These are phyloP conservation scores for Thelonectria rubi DNA, from an alignment of 2,329 filamentous ascomycete genomes.

Conservation along the genomic window DNA sequence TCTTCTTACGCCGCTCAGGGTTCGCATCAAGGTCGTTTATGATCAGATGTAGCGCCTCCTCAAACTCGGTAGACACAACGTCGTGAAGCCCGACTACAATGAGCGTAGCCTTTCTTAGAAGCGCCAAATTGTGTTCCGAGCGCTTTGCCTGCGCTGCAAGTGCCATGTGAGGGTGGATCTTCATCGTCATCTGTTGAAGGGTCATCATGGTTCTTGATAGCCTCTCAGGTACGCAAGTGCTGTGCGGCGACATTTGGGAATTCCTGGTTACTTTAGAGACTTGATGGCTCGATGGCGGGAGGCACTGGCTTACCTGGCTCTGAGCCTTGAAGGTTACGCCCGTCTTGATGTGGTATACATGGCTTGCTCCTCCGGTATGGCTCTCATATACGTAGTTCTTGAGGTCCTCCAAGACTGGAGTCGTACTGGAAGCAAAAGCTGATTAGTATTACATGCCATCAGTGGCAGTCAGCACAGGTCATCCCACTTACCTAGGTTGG, in stretches of 20 bases:
- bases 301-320: not conserved
- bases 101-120: slow-evolving; percentile 13
- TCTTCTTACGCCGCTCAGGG: slow-evolving; percentile 10
- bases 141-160: slow-evolving; percentile 13
- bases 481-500: slow-evolving; percentile 11
- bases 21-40: slow-evolving; percentile 2
- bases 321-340: not conserved
- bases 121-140: slow-evolving; percentile 16
- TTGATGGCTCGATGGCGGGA: not conserved
- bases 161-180: slow-evolving; percentile 7
- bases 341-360: slow-evolving; percentile 8
- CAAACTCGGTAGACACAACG: not conserved
- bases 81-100: slow-evolving; percentile 8
- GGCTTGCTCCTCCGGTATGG: slow-evolving; percentile 5
- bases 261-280: not conserved
- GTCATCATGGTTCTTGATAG: not conserved
- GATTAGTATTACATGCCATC: not conserved
- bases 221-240: not conserved
- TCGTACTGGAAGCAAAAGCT: slow-evolving; percentile 2
- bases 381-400: slow-evolving; percentile 14
- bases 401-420: slow-evolving; percentile 8
- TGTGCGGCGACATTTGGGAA: not conserved
- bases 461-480: not conserved
- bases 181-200: not conserved
- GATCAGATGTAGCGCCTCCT: slow-evolving; percentile 5